These are phyloP conservation scores for Wakefieldia striispora DNA, from an alignment of 768 basidiomycete species.

Conservation along the genomic window DNA sequence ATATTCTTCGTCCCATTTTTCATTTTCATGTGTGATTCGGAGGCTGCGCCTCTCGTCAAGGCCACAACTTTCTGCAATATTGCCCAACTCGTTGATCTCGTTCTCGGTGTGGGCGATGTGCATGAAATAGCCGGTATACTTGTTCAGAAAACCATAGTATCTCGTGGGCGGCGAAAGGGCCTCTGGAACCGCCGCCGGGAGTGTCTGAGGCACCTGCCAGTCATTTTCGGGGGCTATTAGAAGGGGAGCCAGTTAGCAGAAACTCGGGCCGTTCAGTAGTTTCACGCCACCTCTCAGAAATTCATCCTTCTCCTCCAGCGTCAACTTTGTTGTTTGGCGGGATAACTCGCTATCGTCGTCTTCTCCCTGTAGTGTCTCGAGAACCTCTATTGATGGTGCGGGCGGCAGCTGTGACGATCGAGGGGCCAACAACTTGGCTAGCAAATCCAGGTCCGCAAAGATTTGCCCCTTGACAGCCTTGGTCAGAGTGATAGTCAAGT, in stretches of 20 bases:
- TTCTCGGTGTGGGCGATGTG: conserved; percentile 75
- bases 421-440: conserved; percentile 76
- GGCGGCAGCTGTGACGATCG: conserved; percentile 38
- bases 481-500: conserved; percentile 67
- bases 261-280: neutral
- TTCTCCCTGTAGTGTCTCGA: conserved; percentile 31
- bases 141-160: conserved; percentile 75
- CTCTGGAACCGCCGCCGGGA: conserved; percentile 41
- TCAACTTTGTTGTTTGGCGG: conserved; percentile 42
- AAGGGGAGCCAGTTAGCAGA: conserved; percentile 4
- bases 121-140: conserved; percentile 71
- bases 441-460: conserved; percentile 76
- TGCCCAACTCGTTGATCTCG: conserved; percentile 77
- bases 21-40: conserved; percentile 62
- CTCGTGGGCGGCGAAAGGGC: conserved; percentile 40
- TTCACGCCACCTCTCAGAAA: conserved; percentile 50
- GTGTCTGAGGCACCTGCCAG: conserved; percentile 72
- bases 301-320: conserved; percentile 51
- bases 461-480: conserved; percentile 65
- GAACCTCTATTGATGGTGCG: conserved; percentile 56
- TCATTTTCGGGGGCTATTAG: conserved; percentile 77
- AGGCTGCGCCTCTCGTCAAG: conserved; percentile 48
- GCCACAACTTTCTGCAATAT: conserved; percentile 57
- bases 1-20: conserved; percentile 81
- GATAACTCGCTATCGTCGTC: conserved; percentile 42